Base-by-base conservation (phyloP, 306 rosid species). In the Lathyrus aphaca region DNA sequence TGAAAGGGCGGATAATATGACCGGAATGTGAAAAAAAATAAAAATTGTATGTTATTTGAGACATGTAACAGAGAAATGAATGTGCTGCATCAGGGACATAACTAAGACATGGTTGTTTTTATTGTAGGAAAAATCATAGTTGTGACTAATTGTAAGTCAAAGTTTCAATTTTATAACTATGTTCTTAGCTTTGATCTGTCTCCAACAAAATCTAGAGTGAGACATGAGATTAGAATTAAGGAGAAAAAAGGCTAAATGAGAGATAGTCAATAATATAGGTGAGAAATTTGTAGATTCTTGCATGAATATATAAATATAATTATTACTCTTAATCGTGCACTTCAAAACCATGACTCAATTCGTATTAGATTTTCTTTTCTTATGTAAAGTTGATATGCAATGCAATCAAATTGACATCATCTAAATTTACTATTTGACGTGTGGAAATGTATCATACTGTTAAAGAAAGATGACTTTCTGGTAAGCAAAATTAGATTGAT, bases 311-410 rank as follows among this genome's bases (percentile, higher is more conserved):
- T 64, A 32, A 19, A 54, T 11, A 40, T 29, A 14, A 23, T 35
- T 35, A 35, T 6, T 12, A 29, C 12, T 30, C 63, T 13, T 37
- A 73, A 30, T 69, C 71, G 69, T 77, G 65, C 56, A 69, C 82
- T 77, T 74, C 45, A 81, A 50, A n/a, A 64, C 35, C 74, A 80
- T 61, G 74, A 77, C 71, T 64, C 5, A 57, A 62, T 11, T 15
- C 16, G 16, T 49, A 15, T 39, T 25, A 61, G 7, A 50, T 15
- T 68, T 68, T 69, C 23, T 53, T 73, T 64, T 38, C 61, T 38
- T 11, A n/a, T 23, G 70, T 35, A 57, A 15, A 50, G 43, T 54
- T 57, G 51, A 48, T n/a, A 10, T 48, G 80, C 61, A 64, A 10
- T 48, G 80, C 61, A 64, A 55, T 66, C 70, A 57, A 54, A 60